Conservation (phyloP, 495 filamentous ascomycete genomes). For the Trypethelium eluteriae region DNA sequence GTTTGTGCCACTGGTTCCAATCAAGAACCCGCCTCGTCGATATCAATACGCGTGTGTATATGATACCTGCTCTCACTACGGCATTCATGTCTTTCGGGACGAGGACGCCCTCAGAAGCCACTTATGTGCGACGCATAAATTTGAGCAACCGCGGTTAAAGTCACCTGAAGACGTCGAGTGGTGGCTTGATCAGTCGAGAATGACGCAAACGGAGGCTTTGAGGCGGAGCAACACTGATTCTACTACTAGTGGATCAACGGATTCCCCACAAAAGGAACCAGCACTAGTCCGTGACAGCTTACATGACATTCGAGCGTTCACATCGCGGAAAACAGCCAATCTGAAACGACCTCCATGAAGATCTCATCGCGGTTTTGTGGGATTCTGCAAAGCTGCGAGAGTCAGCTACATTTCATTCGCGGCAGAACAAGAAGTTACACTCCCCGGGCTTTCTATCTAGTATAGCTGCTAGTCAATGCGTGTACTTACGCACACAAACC, state of each 20-base stretch:
- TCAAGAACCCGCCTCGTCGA: background rate
- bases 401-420: too few species aligned
- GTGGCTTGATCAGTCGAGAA: constrained; percentile 10
- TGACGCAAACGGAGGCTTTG: background rate
- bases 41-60: constrained; percentile 3
- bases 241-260: background rate
- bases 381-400: too few species aligned
- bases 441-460: too few species aligned
- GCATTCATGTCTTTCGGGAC: background rate
- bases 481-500: too few species aligned
- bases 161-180: constrained; percentile 1
- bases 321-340: background rate
- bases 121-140: background rate
- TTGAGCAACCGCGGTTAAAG: background rate
- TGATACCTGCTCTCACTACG: constrained; percentile 7
- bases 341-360: background rate
- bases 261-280: background rate
- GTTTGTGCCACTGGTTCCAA: constrained; percentile 2
- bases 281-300: background rate
- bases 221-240: constrained; percentile 1
- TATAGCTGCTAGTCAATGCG: too few species aligned
- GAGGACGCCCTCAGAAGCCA: background rate
- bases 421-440: too few species aligned
- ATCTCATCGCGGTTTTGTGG: too few species aligned
- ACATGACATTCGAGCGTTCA: background rate